A percentile compares a stretch with the other conserved stretches of the same genome.
phyloP scores from a whole-genome alignment of 1,139 yeast species.

The Kluyveromyces marxianus region DNA sequence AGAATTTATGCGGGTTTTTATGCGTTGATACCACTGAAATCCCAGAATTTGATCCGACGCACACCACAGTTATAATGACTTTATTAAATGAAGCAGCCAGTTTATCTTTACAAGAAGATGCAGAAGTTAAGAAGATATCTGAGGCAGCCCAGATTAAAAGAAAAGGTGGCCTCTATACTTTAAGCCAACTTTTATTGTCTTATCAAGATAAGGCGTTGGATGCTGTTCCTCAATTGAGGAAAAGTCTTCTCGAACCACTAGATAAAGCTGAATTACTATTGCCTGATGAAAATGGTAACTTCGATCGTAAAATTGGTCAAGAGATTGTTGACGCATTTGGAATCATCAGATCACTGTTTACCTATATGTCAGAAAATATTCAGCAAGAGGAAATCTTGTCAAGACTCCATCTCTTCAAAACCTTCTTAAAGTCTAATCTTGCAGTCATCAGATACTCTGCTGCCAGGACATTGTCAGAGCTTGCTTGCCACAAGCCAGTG shows the following conservation, averaged over 20 bases:
- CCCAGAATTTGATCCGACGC: slow-evolving; percentile 79
- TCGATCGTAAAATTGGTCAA: slow-evolving; percentile 56
- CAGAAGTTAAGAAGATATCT: slow-evolving; percentile 55
- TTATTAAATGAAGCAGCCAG: slow-evolving; percentile 72
- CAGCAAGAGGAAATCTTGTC: slow-evolving; percentile 41
- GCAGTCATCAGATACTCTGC: slow-evolving; percentile 86
- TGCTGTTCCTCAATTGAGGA: slow-evolving; percentile 60
- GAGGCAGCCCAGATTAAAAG: slow-evolving; percentile 75
- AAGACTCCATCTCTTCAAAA: slow-evolving; percentile 42
- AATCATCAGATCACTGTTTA: slow-evolving; percentile 65
- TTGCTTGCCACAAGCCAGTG: slow-evolving; percentile 68
- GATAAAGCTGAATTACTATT: slow-evolving; percentile 21
- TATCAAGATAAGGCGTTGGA: slow-evolving; percentile 52
- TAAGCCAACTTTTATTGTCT: slow-evolving; percentile 45
- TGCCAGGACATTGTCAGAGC: slow-evolving; percentile 80
- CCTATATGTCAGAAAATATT: slow-evolving; percentile 47
- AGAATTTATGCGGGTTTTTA: slow-evolving; percentile 83
- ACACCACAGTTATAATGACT: slow-evolving; percentile 58
- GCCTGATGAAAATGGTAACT: slow-evolving; percentile 7
- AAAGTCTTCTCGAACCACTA: slow-evolving; percentile 64
- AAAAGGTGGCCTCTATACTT: slow-evolving; percentile 70
- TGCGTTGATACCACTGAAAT: slow-evolving; percentile 96
- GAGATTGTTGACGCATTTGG: slow-evolving; percentile 82
- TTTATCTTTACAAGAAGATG: slow-evolving; percentile 59
- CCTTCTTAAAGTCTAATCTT: slow-evolving; percentile 59